These are phyloP conservation scores for Backusella westeae DNA, from an alignment of 192 early-diverging fungal species.

Conservation along the genomic window DNA sequence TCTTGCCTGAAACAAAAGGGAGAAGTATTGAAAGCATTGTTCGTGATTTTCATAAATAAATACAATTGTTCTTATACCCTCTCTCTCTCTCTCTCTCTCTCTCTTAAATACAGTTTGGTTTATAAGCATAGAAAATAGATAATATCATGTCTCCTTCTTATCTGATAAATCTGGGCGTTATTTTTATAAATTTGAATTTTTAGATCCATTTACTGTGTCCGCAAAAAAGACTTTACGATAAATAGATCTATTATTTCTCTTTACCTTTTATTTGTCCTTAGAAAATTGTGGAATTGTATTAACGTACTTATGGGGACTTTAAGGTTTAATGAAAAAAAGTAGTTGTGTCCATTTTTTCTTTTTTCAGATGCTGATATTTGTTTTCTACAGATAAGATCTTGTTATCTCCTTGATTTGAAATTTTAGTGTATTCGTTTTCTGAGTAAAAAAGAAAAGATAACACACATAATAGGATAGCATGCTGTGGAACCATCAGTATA, in stretches of 20 bases:
- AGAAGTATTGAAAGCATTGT: conserved; percentile 56
- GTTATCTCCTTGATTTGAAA: not conserved
- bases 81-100: not conserved
- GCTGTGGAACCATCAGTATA: not conserved
- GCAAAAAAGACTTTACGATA: too few species aligned
- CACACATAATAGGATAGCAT: not conserved
- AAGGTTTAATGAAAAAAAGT: too few species aligned
- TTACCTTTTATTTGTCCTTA: too few species aligned
- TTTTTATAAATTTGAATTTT: too few species aligned
- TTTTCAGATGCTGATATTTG: too few species aligned
- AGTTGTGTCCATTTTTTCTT: too few species aligned
- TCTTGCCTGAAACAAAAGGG: conserved; percentile 56
- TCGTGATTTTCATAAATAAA: not conserved
- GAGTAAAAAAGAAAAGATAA: not conserved
- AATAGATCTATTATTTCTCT: too few species aligned
- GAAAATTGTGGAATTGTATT: too few species aligned
- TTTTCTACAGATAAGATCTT: not conserved
- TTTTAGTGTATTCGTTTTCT: not conserved
- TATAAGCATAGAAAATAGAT: not conserved
- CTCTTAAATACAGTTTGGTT: not conserved
- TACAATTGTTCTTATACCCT: not conserved
- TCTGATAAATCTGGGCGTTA: not conserved
- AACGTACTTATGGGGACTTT: too few species aligned
- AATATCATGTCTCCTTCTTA: not conserved
- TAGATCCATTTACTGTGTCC: too few species aligned